Conservation (phyloP, 768 basidiomycete species). For the Mrakia frigida region DNA sequence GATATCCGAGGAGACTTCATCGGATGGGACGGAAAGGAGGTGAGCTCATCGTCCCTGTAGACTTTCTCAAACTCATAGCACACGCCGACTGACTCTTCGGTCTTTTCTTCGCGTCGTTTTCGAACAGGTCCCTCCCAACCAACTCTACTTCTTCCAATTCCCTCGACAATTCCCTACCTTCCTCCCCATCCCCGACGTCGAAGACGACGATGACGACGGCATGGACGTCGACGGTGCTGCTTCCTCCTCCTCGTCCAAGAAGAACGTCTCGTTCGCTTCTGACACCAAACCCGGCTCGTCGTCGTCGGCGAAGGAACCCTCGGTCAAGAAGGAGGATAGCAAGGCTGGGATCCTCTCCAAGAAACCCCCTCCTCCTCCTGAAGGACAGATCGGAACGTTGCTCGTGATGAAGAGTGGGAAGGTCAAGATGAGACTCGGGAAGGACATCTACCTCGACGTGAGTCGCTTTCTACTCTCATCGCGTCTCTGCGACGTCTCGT, state of each 20-base stretch:
- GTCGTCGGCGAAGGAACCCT: not conserved
- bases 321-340: slow-evolving; percentile 16
- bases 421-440: slow-evolving; percentile 32
- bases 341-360: slow-evolving; percentile 10
- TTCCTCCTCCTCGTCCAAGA: not conserved
- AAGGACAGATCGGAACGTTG: slow-evolving; percentile 31
- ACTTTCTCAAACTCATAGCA: not conserved
- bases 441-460: slow-evolving; percentile 32
- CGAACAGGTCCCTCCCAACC: slow-evolving; percentile 23
- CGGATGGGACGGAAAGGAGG: slow-evolving; percentile 31
- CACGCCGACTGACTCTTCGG: not conserved
- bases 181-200: slow-evolving; percentile 3
- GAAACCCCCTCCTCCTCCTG: slow-evolving; percentile 15
- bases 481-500: not conserved
- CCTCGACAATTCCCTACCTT: slow-evolving; percentile 31
- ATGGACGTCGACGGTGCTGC: slow-evolving; percentile 27
- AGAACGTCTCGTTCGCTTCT: slow-evolving; percentile 28
- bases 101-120: too few relatives aligned
- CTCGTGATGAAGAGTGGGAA: slow-evolving; percentile 29
- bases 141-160: slow-evolving; percentile 34
- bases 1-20: slow-evolving; percentile 32
- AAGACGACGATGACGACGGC: not conserved
- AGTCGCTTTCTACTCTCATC: not conserved
- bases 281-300: slow-evolving; percentile 12
- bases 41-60: not conserved